These are phyloP conservation scores for Hapsidospora chrysogenum DNA, from an alignment of 495 filamentous ascomycete genomes.

Conservation along the genomic window DNA sequence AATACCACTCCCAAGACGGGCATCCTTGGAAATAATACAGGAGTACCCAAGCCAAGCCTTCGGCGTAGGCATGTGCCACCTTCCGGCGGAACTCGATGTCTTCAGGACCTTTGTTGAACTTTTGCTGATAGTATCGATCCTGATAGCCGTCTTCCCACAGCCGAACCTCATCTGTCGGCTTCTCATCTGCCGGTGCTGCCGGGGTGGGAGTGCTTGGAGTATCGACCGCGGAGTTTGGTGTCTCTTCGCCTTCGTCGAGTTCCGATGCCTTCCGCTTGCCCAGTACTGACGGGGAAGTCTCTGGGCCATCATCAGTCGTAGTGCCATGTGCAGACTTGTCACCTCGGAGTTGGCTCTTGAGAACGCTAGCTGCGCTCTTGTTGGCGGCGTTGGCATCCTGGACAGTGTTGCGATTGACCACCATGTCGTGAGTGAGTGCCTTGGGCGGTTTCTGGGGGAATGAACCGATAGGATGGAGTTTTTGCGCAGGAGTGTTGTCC, in stretches of 20 bases:
- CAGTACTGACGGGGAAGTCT: slow-evolving; percentile 19
- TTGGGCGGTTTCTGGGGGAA: slow-evolving; percentile 46
- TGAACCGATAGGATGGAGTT: slow-evolving; percentile 23
- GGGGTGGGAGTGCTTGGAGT: slow-evolving; percentile 23
- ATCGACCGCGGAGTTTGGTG: slow-evolving; percentile 25
- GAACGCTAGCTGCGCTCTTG: slow-evolving; percentile 78
- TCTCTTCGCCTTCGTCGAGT: slow-evolving; percentile 41
- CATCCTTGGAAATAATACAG: slow-evolving; percentile 97
- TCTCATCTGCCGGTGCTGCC: slow-evolving; percentile 35
- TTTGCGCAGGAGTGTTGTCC: slow-evolving; percentile 10
- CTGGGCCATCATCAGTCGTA: slow-evolving; percentile 1
- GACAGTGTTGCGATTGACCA: slow-evolving; percentile 60
- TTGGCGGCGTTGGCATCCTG: slow-evolving; percentile 73
- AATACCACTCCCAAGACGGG: slow-evolving; percentile 97
- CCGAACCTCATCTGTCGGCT: slow-evolving; percentile 61
- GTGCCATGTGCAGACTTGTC: slow-evolving; percentile 14
- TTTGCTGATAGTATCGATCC: slow-evolving; percentile 93
- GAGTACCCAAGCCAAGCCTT: slow-evolving; percentile 95
- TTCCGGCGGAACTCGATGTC: slow-evolving; percentile 79
- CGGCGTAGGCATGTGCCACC: slow-evolving; percentile 86
- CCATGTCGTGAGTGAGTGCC: slow-evolving; percentile 67
- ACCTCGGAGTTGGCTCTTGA: slow-evolving; percentile 64
- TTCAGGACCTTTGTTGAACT: slow-evolving; percentile 72
- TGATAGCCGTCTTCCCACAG: slow-evolving; percentile 93
- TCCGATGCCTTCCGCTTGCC: slow-evolving; percentile 41